Base-by-base conservation (phyloP, 2,329 filamentous ascomycete genomes). In the Botrytis cinerea region DNA sequence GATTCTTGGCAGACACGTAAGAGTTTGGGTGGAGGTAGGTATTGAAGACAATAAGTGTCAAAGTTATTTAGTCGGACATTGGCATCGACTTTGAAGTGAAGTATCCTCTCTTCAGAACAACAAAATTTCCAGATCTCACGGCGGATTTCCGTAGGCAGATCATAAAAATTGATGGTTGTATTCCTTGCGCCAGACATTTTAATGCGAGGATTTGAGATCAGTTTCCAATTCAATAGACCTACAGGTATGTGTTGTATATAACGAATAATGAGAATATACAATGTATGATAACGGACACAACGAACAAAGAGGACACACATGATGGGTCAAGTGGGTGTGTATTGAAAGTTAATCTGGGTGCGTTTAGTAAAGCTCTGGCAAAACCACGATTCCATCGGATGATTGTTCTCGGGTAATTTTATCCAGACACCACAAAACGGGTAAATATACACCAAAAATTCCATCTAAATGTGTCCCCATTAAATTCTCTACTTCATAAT, bases 341-440 rank as follows among this genome's bases (percentile, higher is more conserved):
- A 32, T 28, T 54, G 7, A 14, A n/a, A 12, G 2, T 8, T 6
- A 18, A 14, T 14, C 0, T 7, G 1, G n/a, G 5, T 54, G 12
- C n/a, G 2, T 54, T 16, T 54, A 54, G 5, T 9, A 5, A 28
- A 8, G 2, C 1, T 1, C 12, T 1, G 14, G 12, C 12, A 2
- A 28, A 3, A 1, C 1, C 48, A 54, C 12, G 4, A 54, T 28
- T 8, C 14, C 6, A 57, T 8, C 28, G 51, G 51, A 28, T 28
- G 0, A 3, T 54, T 16, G 0, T 3, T 4, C 48, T 16, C 6
- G 14, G 8, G 51, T 18, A 18, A 4, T 18, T 18, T 2, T 18
- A 57, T 18, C 6, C 3, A 4, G 0, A 57, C 14, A 16, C 1
- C 3, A 18, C 2, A 28, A 1, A 8, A 1, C 0, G 8, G 2